Conservation (phyloP, 345 rosid genomes). For the Mangifera indica region DNA sequence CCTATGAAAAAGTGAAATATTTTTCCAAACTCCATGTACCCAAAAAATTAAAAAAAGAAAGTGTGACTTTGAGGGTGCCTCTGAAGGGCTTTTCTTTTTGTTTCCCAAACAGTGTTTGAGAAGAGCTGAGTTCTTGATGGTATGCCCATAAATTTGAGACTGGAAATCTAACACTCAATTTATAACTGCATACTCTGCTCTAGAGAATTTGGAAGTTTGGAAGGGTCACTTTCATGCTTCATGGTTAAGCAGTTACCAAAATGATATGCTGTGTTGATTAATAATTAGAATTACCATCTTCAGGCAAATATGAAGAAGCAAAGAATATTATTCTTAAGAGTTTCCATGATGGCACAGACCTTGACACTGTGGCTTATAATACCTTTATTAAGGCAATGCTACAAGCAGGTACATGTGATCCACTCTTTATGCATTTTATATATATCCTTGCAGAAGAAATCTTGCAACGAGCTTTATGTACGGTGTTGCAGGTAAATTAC, state of each 20-base stretch:
- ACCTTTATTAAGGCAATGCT: conserved; percentile 86
- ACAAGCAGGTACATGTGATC: conserved; percentile 59
- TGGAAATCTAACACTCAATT: background rate
- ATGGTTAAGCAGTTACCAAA: conserved; percentile 5
- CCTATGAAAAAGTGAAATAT: background rate
- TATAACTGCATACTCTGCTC: background rate
- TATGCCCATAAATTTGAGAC: background rate
- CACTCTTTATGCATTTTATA: conserved; percentile 7
- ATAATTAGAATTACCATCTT: conserved; percentile 18
- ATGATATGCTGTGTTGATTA: background rate
- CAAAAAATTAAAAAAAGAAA: background rate
- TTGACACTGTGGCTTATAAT: conserved; percentile 79
- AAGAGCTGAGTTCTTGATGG: background rate
- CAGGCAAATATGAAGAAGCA: conserved; percentile 76
- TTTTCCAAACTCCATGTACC: background rate
- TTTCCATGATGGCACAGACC: conserved; percentile 43
- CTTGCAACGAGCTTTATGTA: conserved; percentile 20
- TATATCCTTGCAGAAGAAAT: conserved; percentile 13
- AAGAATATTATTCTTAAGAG: conserved; percentile 45
- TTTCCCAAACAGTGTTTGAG: background rate
- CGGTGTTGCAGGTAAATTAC: conserved; percentile 55
- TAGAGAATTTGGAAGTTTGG: background rate
- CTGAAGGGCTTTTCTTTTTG: background rate
- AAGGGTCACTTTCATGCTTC: background rate
- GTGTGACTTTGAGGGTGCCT: background rate